phyloP scores from a whole-genome alignment of 2,329 filamentous ascomycete genomes.

The Trichoderma afroharzianum region DNA sequence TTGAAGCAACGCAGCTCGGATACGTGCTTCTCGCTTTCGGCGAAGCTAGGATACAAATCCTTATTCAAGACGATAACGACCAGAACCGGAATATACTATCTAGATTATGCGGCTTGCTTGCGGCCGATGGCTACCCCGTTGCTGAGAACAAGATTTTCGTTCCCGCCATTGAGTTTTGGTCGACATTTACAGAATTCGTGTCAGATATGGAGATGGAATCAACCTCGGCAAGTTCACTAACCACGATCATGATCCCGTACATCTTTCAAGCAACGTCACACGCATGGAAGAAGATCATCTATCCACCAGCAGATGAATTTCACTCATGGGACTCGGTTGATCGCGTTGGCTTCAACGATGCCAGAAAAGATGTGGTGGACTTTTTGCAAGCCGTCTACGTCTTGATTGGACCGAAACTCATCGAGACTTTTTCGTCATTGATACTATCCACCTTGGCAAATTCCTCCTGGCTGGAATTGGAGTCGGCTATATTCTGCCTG shows the following conservation, averaged over 20 bases:
- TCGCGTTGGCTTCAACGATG: conserved; percentile 64
- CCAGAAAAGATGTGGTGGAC: conserved; percentile 75
- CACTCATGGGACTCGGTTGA: conserved; percentile 68
- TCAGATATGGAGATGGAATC: conserved; percentile 53
- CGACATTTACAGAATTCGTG: conserved; percentile 67
- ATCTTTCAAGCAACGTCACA: conserved; percentile 63
- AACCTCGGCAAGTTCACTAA: conserved; percentile 50
- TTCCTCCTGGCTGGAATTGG: conserved; percentile 56
- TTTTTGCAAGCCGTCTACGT: conserved; percentile 69
- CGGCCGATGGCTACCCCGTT: conserved; percentile 62
- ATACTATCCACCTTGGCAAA: conserved; percentile 47
- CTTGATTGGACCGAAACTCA: conserved; percentile 52
- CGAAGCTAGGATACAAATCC: conserved; percentile 58
- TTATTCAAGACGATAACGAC: conserved; percentile 52
- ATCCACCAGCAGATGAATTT: conserved; percentile 56
- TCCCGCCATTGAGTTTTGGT: conserved; percentile 77
- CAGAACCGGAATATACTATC: conserved; percentile 52
- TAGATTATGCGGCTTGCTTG: conserved; percentile 62
- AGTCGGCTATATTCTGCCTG: conserved; percentile 60
- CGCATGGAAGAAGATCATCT: conserved; percentile 66
- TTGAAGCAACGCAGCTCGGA: conserved; percentile 62
- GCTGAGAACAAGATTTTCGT: conserved; percentile 73
- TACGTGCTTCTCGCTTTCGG: conserved; percentile 66
- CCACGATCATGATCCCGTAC: conserved; percentile 48
- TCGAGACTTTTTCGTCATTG: conserved; percentile 55